Conservation (phyloP, 169 alveolate species). For the Cryptosporidium sp. region DNA sequence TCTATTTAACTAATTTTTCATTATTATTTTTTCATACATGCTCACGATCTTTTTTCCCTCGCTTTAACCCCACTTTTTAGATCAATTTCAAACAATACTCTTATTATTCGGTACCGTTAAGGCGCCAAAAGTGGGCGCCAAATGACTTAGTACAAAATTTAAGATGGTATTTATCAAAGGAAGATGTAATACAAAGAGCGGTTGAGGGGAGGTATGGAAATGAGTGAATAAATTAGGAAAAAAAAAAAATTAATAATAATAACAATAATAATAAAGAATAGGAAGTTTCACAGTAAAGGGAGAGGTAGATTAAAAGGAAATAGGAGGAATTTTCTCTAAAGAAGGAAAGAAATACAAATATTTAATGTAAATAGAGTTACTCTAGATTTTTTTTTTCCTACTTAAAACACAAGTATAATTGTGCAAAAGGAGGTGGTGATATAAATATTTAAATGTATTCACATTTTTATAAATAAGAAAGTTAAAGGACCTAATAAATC, state of each 20-base stretch:
- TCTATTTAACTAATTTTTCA: background rate
- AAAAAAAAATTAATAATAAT: no score
- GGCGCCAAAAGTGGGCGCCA: slow-evolving; percentile 7
- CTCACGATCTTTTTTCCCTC: background rate
- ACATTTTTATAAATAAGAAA: background rate
- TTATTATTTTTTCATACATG: slow-evolving; percentile 16
- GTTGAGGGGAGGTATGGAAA: slow-evolving; percentile 13
- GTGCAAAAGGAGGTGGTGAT: background rate
- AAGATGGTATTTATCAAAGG: background rate
- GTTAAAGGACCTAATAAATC: background rate
- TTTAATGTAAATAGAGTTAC: background rate
- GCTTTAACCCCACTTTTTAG: slow-evolving; percentile 23
- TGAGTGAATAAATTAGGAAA: no score
- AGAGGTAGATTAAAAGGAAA: background rate
- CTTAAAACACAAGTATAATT: no score
- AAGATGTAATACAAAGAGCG: background rate
- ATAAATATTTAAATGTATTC: background rate
- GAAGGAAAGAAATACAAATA: background rate
- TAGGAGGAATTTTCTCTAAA: background rate
- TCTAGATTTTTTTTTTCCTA: background rate
- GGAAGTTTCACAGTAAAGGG: background rate
- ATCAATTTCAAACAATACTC: background rate
- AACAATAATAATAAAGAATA: background rate
- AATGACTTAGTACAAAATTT: background rate
- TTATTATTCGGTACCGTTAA: background rate